These are phyloP conservation scores for Stromatinia cepivora DNA, from an alignment of 2,329 filamentous ascomycete genomes.

Conservation along the genomic window DNA sequence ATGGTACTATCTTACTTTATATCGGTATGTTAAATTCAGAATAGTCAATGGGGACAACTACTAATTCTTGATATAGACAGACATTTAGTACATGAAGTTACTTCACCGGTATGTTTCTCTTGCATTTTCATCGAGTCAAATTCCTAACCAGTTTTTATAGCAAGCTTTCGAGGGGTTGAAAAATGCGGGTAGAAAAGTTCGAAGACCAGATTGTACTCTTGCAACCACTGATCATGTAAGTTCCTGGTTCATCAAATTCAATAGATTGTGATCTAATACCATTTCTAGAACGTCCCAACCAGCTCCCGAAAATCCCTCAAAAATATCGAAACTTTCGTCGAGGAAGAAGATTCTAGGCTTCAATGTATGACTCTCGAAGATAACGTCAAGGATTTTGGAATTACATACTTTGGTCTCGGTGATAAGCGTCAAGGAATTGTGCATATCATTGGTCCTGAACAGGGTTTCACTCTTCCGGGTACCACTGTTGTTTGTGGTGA, in stretches of 20 bases:
- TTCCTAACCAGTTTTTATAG: conserved; percentile 46
- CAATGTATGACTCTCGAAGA: conserved; percentile 97
- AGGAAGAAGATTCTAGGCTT: conserved; percentile 83
- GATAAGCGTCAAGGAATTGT: conserved; percentile 98
- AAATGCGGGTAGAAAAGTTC: conserved; percentile 83
- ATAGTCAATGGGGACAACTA: background rate
- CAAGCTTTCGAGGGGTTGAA: conserved; percentile 83
- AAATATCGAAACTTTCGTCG: conserved; percentile 81
- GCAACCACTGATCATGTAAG: conserved; percentile 82
- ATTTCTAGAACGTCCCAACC: conserved; percentile 82
- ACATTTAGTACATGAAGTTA: conserved; percentile 97
- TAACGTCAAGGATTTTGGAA: conserved; percentile 93
- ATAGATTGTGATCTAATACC: conserved; percentile 29
- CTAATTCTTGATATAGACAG: conserved; percentile 59
- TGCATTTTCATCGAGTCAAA: background rate
- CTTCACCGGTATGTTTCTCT: conserved; percentile 71
- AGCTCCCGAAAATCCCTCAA: conserved; percentile 88
- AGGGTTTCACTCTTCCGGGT: conserved; percentile 95
- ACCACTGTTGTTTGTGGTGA: conserved; percentile 98
- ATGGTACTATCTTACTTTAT: conserved; percentile 89
- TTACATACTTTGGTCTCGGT: conserved; percentile 95
- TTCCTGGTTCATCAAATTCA: background rate
- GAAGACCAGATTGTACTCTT: conserved; percentile 93
- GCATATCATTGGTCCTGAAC: conserved; percentile 96
- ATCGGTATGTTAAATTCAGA: conserved; percentile 64